phyloP scores from a whole-genome alignment of 2,329 filamentous ascomycete species.

The Aspergillus oerlinghausenensis region DNA sequence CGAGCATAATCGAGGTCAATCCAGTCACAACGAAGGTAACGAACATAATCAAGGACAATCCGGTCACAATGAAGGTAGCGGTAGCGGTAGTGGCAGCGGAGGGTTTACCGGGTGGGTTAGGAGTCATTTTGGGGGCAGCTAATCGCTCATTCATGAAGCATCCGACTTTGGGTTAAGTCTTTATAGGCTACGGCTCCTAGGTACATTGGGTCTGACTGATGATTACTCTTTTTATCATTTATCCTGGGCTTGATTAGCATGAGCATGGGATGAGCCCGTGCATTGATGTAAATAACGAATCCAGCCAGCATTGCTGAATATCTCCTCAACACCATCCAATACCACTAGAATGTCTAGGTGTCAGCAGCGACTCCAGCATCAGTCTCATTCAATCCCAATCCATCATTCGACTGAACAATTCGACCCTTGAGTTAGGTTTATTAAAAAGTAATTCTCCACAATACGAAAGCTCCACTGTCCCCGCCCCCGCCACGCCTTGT shows the following conservation, averaged over 20 bases:
- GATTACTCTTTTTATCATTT: not conserved
- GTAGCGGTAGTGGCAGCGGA: slow-evolving; percentile 1
- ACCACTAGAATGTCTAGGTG: not conserved
- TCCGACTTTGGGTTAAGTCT: not conserved
- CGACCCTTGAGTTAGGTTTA: not conserved
- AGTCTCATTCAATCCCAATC: not conserved
- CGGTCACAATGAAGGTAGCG: slow-evolving; percentile 9
- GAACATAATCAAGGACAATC: slow-evolving; percentile 5
- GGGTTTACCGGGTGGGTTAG: slow-evolving; percentile 23
- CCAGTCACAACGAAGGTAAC: slow-evolving; percentile 9
- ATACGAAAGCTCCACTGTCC: not conserved
- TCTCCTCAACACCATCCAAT: not conserved
- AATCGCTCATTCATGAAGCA: not conserved
- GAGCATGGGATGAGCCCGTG: not conserved
- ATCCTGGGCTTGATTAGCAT: not conserved
- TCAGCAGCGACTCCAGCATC: not conserved
- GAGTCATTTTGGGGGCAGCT: slow-evolving; percentile 21
- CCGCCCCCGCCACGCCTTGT: not conserved
- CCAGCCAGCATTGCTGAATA: not conserved
- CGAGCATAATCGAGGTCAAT: slow-evolving; percentile 3
- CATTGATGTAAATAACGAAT: not conserved
- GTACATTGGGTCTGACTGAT: not conserved
- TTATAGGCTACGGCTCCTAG: not conserved
- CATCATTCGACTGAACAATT: too few species aligned
- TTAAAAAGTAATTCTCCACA: not conserved